A percentile compares a stretch with the other conserved stretches of the same genome.
phyloP scores from a whole-genome alignment of 441 rosid species.

The Euphorbia celastroides region DNA sequence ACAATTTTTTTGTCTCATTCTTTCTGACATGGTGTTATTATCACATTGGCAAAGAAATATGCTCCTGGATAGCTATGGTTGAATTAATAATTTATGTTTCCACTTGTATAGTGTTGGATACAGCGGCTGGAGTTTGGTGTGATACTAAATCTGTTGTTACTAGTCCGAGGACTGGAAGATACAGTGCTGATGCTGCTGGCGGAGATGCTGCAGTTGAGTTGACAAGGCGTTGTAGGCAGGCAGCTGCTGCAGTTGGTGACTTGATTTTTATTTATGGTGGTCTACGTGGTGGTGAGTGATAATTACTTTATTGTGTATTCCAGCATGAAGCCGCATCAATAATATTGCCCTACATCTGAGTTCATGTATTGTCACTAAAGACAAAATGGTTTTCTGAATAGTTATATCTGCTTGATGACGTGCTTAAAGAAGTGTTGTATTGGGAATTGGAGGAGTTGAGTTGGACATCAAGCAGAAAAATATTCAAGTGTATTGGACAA shows the following conservation, averaged over 20 bases:
- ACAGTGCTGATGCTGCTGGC: slow-evolving; percentile 96
- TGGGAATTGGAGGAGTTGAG: neutral
- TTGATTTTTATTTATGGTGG: slow-evolving; percentile 96
- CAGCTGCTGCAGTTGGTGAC: slow-evolving; percentile 98
- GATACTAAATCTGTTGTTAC: slow-evolving; percentile 97
- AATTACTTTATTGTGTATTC: neutral
- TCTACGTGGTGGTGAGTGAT: slow-evolving; percentile 88
- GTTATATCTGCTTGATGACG: neutral
- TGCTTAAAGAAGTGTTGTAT: slow-evolving; percentile 5
- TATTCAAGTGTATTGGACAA: neutral
- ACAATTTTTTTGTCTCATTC: too few relatives aligned
- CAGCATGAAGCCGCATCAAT: neutral
- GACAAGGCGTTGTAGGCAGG: slow-evolving; percentile 99
- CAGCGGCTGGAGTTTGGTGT: slow-evolving; percentile 99
- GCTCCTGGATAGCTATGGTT: neutral
- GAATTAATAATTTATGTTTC: slow-evolving; percentile 15
- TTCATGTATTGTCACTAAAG: neutral
- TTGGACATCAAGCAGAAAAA: neutral
- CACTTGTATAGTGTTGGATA: slow-evolving; percentile 74
- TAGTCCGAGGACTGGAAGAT: slow-evolving; percentile 90
- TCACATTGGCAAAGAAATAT: neutral
- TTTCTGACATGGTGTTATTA: neutral
- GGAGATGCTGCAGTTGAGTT: slow-evolving; percentile 98
- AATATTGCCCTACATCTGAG: neutral
- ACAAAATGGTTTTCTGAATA: neutral